Conservation (phyloP, 2,329 filamentous ascomycete genomes). For the Pezicula radicicola region DNA sequence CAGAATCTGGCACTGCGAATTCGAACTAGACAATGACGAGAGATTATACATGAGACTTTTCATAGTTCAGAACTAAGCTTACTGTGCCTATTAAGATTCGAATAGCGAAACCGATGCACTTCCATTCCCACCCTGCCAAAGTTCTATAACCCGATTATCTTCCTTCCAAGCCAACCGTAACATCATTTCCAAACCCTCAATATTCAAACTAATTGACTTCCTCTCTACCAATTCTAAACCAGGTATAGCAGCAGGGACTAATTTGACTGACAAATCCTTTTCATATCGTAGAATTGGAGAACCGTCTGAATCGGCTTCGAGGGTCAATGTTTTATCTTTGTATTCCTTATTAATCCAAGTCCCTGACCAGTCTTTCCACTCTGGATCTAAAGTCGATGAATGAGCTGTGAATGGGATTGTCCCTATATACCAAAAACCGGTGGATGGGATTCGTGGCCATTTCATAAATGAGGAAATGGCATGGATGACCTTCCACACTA, state of each 20-base stretch:
- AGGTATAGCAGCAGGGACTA: not conserved
- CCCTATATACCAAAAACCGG: not conserved
- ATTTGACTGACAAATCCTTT: not conserved
- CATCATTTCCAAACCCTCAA: not conserved
- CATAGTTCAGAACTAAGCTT: no score
- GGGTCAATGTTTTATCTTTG: not conserved
- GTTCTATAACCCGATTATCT: not conserved
- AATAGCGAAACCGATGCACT: no score
- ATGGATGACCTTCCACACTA: not conserved
- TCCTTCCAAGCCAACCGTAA: not conserved
- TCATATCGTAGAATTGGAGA: not conserved
- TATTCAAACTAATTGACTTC: not conserved
- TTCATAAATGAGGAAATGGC: constrained; percentile 1
- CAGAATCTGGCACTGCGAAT: no score
- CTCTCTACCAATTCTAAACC: not conserved
- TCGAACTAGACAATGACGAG: no score
- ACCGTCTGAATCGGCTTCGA: not conserved
- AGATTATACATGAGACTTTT: no score
- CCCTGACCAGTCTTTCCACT: not conserved
- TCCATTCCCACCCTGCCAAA: not conserved
- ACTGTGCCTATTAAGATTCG: no score
- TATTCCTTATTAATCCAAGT: not conserved
- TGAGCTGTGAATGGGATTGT: not conserved
- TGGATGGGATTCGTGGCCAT: not conserved
- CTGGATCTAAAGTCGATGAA: not conserved